Evolutionary conservation across 2,329 filamentous ascomycete species (phyloP), one percentile per base, ranked within the genome.

Genomic region (Sarocladiaceae sp.): DNA sequence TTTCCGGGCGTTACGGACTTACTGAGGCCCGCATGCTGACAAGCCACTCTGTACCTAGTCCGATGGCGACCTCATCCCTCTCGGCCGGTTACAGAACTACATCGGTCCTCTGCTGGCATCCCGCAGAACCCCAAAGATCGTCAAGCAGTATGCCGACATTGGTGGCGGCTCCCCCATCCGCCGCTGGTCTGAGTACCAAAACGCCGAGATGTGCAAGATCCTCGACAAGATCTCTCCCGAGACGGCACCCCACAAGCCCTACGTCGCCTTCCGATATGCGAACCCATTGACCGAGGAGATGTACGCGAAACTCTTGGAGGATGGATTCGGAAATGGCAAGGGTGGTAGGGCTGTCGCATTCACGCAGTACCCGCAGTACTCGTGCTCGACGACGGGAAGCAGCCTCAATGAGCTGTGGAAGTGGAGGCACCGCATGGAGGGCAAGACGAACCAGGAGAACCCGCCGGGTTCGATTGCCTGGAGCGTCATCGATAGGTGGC

Each of bases 401-500:
- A 95, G 88, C 50, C 68, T 98, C 46, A 98, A 98, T 58, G 93
- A 98, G 68, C 69, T 98, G 27, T 98, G 93, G 93, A 96, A 94
- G 68, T 96, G 90, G 89, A 78, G 90, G 50, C 85, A 88, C 58
- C 74, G 88, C 50, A 68, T 98, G 44, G 90, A 97, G 64, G 88
- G 87, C 31, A 89, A 88, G 63, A 70, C 42, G 74, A 33, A 74
- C 67, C 51, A 53, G 7, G 70, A 78, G 29, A 43, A 33, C 20
- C 40, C 40, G 6, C 5, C 26, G 4, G 90, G 90, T 11, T 72
- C 82, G 2, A 95, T 98, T 51, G 76, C 83, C 47, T 98, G 93
- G 93, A 96, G 88, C 63, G 91, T 97, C 44, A 98, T 98, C 63
- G 93, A 98, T 65, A 80, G 93, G 48, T 98, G 93, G 93, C 93